Base-by-base conservation (phyloP, 2,329 filamentous ascomycete species). In the Decorospora gaudefroyi region DNA sequence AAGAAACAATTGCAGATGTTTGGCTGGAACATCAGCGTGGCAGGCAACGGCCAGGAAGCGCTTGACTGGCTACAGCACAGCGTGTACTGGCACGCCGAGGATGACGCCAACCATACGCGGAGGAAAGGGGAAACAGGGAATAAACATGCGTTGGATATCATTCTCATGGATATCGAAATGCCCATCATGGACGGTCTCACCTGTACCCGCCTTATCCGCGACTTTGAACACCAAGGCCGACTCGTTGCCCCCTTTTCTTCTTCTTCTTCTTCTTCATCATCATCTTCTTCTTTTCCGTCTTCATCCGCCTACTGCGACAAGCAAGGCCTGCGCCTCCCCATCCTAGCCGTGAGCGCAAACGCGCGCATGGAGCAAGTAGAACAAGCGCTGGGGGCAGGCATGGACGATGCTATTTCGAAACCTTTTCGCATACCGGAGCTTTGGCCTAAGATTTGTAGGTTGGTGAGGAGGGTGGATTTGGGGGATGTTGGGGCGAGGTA, bases 21-120 rank as follows among this genome's bases (percentile, higher is more conserved):
- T 7, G 66, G 69, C 3, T 71, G 66, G 57, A 62, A 53, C 6
- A 62, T 73, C 15, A 51, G 58, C 22, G 65, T 73, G 6, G 72
- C 69, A 12, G 64, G 64, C 4, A 61, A 74, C 35, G 72, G 72
- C 4, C 46, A 55, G 17, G 69, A 74, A 49, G 71, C 72, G 1
- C 48, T 73, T 1, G 62, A 65, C 4, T 68, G 69, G 48, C 45
- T 74, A 6, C 57, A 58, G 21, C 34, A 51, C 16, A 71, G 62
- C 21, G 45, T 55, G 4, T 64, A 59, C 30, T 66, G 61, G 61
- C 46, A 34, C 2, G 25, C 32, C n/a, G 33, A 42, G 27, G 25
- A 15, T 6, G 38, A 42, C 22, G 10, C 15, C 17, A 15, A 7
- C 25, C n/a, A n/a, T n/a, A n/a, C n/a, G n/a, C n/a, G n/a, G n/a